These are phyloP conservation scores for Fraxinus dipetala DNA, from an alignment of 305 asterid genomes.

Conservation along the genomic window DNA sequence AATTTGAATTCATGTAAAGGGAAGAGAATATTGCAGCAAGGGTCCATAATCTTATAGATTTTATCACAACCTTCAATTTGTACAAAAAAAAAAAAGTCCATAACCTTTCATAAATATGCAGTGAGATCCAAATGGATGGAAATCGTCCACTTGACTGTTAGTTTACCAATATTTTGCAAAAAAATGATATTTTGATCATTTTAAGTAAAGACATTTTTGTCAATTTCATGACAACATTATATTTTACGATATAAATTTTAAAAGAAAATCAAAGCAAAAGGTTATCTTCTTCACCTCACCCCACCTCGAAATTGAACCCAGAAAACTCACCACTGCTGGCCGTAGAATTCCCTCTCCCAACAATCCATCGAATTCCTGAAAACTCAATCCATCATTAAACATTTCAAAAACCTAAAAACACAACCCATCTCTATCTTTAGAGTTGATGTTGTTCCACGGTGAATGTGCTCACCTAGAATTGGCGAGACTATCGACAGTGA, in stretches of 20 bases:
- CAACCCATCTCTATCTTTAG: not conserved
- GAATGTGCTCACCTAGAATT: not conserved
- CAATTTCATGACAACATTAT: too few species aligned
- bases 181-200: too few species aligned
- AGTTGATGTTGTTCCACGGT: not conserved
- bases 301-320: not conserved
- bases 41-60: not conserved
- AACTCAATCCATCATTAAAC: not conserved
- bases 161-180: not conserved
- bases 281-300: too few species aligned
- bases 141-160: not conserved
- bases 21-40: not conserved
- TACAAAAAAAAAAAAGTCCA: too few species aligned
- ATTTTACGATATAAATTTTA: too few species aligned
- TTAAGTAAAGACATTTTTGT: too few species aligned
- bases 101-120: not conserved
- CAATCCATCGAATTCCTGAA: not conserved
- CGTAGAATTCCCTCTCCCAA: not conserved
- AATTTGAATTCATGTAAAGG: not conserved
- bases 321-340: not conserved
- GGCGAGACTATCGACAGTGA: not conserved
- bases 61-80: not conserved
- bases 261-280: too few species aligned
- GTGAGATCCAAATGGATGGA: not conserved
- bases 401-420: too few species aligned